Percentiles rank a stretch among this genome's conserved stretches.
These are phyloP conservation scores for Solanum bulbocastanum DNA, from an alignment of 257 asterid species.

Conservation along the genomic window DNA sequence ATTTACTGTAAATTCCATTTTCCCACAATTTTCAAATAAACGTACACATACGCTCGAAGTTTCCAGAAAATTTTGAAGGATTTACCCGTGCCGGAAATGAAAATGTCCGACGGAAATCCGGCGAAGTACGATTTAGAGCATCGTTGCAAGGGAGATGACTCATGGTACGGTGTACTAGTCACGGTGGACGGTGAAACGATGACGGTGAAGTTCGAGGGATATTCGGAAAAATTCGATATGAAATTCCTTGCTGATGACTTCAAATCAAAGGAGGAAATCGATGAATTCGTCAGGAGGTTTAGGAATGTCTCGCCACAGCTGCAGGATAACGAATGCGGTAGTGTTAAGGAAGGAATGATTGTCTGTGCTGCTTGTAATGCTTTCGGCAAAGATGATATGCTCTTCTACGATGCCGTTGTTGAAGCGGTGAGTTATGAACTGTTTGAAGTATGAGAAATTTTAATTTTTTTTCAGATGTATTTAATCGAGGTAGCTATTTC, in stretches of 20 bases:
- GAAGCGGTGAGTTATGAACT: constrained; percentile 25
- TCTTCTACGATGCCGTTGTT: constrained; percentile 45
- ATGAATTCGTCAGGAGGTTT: constrained; percentile 22
- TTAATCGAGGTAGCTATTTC: neutral
- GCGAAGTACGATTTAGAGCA: constrained; percentile 17
- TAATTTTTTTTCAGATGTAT: neutral
- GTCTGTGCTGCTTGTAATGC: constrained; percentile 42
- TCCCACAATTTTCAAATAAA: neutral
- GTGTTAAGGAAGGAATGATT: constrained; percentile 14
- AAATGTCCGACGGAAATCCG: neutral
- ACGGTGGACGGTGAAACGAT: constrained; percentile 6
- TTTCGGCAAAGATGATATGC: constrained; percentile 21
- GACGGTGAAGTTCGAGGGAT: constrained; percentile 14
- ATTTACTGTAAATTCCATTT: neutral
- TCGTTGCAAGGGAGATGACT: constrained; percentile 34
- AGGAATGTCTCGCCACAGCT: constrained; percentile 34
- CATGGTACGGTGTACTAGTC: constrained; percentile 38
- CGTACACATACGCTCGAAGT: neutral
- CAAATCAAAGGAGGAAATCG: constrained; percentile 15
- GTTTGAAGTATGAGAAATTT: neutral
- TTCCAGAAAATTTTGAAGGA: neutral
- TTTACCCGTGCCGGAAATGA: neutral
- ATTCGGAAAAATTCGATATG: neutral
- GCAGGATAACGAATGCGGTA: constrained; percentile 24
- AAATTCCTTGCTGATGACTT: constrained; percentile 10